Evolutionary conservation across 164 flowering plant species (phyloP), one percentile per base, ranked within the genome.

Genomic region (Stephania yunnanensis): DNA sequence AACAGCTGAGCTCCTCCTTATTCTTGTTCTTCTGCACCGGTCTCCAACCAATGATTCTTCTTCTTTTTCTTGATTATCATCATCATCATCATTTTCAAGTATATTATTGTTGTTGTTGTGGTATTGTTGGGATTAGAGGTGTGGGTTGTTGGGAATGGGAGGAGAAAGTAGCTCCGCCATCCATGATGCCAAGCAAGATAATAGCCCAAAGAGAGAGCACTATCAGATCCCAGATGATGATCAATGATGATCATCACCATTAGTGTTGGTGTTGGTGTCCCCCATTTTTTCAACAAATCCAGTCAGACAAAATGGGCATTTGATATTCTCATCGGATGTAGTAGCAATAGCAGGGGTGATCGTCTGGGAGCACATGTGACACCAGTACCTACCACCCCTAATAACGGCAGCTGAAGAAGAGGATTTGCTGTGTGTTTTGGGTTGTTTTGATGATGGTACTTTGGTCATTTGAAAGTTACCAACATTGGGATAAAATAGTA

Each of bases 161-260:
- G 25, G 25, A 25, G 25, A 25, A 25, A n/a, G 83, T 80, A 72
- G 86, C 78, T 19, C 71, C 25, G 36, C 66, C 46, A 36, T 82
- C 82, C 92, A 93, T 87, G 90, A 93, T 87, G 22, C 92, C 94
- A 19, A 89, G 87, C 80, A 91, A 82, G 74, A 93, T 89, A 3
- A 93, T 97, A 11, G 92, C 91, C 96, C 92, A 93, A 4, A 88
- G 88, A 48, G 95, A 88, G 82, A 29, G 97, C 86, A n/a, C 87
- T 84, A 4, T 36, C 90, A 0, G 91, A 82, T 53, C 80, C 85
- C 6, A 81, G 68, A 64, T 83, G 92, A 11, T 77, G 1, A 25
- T 25, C 25, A 25, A 25, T 25, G 25, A 25, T 25, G 0, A 25
- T 25, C 25, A 25, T 25, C 25, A 46, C 77, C 77, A 19, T 71